Percentiles rank a stretch among this genome's conserved stretches.
Conservation (phyloP, 1,284 basidiomycete genomes). For the Ustilago hordei region DNA sequence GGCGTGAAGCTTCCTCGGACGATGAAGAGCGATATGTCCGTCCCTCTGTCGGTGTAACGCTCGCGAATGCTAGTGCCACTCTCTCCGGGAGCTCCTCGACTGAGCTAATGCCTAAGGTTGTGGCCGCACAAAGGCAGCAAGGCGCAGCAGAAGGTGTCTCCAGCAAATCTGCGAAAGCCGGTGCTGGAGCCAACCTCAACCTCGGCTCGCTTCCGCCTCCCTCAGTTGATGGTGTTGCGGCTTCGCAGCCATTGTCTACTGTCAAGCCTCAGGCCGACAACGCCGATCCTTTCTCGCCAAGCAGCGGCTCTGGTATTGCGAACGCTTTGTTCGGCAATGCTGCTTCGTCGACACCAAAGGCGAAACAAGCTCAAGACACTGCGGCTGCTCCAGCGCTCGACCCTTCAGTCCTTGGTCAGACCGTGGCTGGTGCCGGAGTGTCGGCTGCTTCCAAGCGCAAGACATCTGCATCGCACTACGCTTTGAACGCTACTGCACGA, state of each 20-base stretch:
- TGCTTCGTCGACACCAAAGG: conserved; percentile 29
- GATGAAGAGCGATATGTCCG: conserved; percentile 39
- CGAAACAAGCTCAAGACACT: conserved; percentile 23
- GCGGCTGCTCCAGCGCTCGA: conserved; percentile 27
- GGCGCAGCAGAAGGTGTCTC: conserved; percentile 9
- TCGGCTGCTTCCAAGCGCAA: conserved; percentile 43
- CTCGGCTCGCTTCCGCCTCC: conserved; percentile 46
- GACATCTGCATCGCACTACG: conserved; percentile 37
- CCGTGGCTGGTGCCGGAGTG: conserved; percentile 6
- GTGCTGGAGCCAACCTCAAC: conserved; percentile 31
- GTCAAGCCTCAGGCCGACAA: conserved; percentile 29
- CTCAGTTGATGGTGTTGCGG: conserved; percentile 1
- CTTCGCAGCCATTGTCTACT: conserved; percentile 32
- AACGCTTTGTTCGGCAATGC: conserved; percentile 14
- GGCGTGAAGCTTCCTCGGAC: conserved; percentile 42
- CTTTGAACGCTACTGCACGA: conserved; percentile 33
- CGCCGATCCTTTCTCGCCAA: conserved; percentile 24
- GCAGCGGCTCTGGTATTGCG: conserved; percentile 9
- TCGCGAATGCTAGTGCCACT: conserved; percentile 49
- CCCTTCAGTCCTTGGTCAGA: conserved; percentile 19
- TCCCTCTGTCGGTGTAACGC: conserved; percentile 40
- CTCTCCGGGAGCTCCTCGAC: conserved; percentile 53
- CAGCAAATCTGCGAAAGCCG: conserved; percentile 10
- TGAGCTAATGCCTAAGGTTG: conserved; percentile 46
- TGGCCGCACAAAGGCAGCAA: conserved; percentile 35